Base-by-base conservation (phyloP, 495 filamentous ascomycete genomes). In the Neurospora sp. region DNA sequence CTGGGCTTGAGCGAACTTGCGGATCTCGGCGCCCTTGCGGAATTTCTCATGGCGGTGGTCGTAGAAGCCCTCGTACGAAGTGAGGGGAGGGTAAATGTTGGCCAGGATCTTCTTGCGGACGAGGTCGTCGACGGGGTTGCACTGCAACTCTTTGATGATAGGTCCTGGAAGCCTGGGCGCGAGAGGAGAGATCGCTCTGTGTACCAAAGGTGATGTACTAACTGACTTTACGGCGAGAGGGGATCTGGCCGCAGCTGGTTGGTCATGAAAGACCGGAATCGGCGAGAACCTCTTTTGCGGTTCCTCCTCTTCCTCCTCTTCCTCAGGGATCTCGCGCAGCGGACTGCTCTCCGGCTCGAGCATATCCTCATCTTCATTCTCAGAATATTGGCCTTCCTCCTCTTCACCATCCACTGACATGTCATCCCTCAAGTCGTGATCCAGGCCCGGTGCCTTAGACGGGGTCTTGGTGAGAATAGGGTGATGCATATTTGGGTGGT, bases 121-220 rank as follows among this genome's bases (percentile, higher is more conserved):
- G 3, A 81, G 83, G 20, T 90, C 89, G 78, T 96, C 91, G 35
- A 94, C 89, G 0, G 96, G 96, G 78, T 97, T 98, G 84, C 94
- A 97, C 78, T 93, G 92, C 8, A 81, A 74, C 59, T 98, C 96
- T 72, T 89, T 89, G 79, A 98, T 92, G 27, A 96, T 88, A 0
- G 90, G 91, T 0, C 89, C 89, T 71, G 38, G 5, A 71, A 71
- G 39, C 27, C 77, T 80, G 44, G 71, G 72, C 1, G 46, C 74
- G 22, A 79, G 35, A 2, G 68, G 69, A 7, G 69, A 68, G 12
- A 69, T 20, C 2, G 72, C 72, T 22, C 61, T 68, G 31, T 42
- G 74, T 72, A 22, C 59, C 18, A 44, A 18, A 35, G 53, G 27
- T 35, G 53, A 9, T 16, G 27, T 31, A 1, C 14, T 35, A 0